Percentiles rank a stretch among this genome's conserved stretches.
Evolutionary conservation across 192 early-diverging fungal species (phyloP).

Genomic region (Backusella mclennaniae): DNA sequence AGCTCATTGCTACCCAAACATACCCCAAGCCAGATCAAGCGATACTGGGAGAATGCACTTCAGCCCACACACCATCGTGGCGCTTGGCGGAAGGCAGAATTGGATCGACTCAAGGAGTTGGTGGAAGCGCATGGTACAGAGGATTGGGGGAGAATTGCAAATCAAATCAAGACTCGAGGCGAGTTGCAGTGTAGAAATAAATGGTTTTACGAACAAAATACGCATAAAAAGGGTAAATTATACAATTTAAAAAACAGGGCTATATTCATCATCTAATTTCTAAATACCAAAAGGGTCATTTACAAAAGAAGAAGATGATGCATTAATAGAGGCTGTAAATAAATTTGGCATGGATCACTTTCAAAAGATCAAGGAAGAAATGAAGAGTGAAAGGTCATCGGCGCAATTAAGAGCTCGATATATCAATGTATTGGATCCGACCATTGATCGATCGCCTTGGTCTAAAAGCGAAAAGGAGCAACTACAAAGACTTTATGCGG

Average conservation of each 20-base stretch:
- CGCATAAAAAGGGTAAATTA: conserved; percentile 7
- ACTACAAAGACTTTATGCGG: neutral
- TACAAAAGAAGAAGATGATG: conserved; percentile 19
- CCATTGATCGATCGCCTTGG: conserved; percentile 20
- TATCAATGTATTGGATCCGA: conserved; percentile 15
- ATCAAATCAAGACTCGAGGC: neutral
- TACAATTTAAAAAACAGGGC: neutral
- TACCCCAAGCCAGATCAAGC: neutral
- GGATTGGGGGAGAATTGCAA: neutral
- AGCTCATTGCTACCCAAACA: neutral
- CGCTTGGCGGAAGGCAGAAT: neutral
- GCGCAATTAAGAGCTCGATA: conserved; percentile 13
- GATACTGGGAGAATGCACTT: neutral
- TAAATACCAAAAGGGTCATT: conserved; percentile 13
- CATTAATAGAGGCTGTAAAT: conserved; percentile 7
- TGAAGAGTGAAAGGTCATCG: conserved; percentile 6
- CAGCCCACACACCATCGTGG: conserved; percentile 1
- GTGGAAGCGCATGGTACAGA: neutral
- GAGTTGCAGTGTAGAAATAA: conserved; percentile 15
- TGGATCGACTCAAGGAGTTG: neutral
- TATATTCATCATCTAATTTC: too few relatives aligned
- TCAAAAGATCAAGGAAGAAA: conserved; percentile 23
- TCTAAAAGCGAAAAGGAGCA: conserved; percentile 25
- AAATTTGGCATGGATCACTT: conserved; percentile 20
- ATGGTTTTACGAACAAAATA: conserved; percentile 6